Conservation (phyloP, 139 green algal genomes). For the Zygnema circumcarinatum region DNA sequence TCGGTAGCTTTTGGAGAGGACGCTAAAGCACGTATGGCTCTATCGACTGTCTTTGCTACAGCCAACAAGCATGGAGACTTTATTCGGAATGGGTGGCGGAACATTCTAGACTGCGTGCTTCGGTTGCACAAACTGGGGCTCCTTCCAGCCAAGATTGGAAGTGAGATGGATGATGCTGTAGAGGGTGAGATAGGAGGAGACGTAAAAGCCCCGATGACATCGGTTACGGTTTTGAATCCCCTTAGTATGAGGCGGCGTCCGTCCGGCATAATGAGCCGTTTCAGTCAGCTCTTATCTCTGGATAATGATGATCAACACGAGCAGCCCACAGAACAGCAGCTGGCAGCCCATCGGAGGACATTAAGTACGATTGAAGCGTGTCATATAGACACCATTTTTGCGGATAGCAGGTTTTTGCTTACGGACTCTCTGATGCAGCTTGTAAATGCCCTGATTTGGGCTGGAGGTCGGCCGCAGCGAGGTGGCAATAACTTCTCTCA, state of each 20-base stretch:
- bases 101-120: conserved; percentile 85
- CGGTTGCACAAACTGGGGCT: conserved; percentile 81
- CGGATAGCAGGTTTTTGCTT: conserved; percentile 86
- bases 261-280: conserved; percentile 54
- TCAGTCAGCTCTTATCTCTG: conserved; percentile 61
- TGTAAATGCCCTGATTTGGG: conserved; percentile 79
- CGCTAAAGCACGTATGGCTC: conserved; percentile 73
- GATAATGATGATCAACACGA: conserved; percentile 46
- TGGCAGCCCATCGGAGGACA: conserved; percentile 62
- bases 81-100: conserved; percentile 81
- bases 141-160: conserved; percentile 64
- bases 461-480: conserved; percentile 50
- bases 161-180: background rate
- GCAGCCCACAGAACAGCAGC: conserved; percentile 55
- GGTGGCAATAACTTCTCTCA: conserved; percentile 9
- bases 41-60: conserved; percentile 79
- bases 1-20: conserved; percentile 77
- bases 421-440: conserved; percentile 81
- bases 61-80: conserved; percentile 83
- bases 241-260: background rate
- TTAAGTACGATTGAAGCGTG: conserved; percentile 70
- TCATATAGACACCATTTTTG: conserved; percentile 85
- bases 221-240: background rate
- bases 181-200: background rate
- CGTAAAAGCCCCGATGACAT: background rate